Conservation (phyloP, 805 yeast genomes). For the Cyberlindnera petersonii region DNA sequence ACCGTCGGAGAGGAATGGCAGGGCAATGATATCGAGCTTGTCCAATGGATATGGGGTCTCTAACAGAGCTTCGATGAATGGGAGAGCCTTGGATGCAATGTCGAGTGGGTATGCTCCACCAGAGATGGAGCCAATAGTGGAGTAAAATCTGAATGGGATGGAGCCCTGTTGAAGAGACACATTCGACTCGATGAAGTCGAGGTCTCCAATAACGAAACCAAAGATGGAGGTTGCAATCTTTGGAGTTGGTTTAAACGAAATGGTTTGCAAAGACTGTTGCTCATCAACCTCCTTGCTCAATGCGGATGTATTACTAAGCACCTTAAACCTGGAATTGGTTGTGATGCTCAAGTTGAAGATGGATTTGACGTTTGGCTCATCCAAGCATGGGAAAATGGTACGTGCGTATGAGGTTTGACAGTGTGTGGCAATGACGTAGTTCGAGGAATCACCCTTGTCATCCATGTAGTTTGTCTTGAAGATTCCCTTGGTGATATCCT, state of each 20-base stretch:
- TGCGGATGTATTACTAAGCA: slow-evolving; percentile 47
- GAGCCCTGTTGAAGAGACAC: slow-evolving; percentile 27
- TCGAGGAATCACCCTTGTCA: slow-evolving; percentile 44
- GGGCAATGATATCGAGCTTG: slow-evolving; percentile 62
- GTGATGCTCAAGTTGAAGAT: slow-evolving; percentile 46
- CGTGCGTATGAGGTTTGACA: slow-evolving; percentile 66
- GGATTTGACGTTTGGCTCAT: slow-evolving; percentile 56
- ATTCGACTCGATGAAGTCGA: slow-evolving; percentile 45
- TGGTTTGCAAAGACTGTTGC: slow-evolving; percentile 26
- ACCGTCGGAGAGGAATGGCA: slow-evolving; percentile 71
- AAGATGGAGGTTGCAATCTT: slow-evolving; percentile 60
- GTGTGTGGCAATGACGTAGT: slow-evolving; percentile 62
- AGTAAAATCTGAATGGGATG: slow-evolving; percentile 50
- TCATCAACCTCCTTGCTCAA: slow-evolving; percentile 28
- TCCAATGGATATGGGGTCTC: slow-evolving; percentile 49
- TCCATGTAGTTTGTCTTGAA: slow-evolving; percentile 65
- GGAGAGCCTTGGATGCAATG: slow-evolving; percentile 44
- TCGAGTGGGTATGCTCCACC: slow-evolving; percentile 49
- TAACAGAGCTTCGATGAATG: slow-evolving; percentile 43
- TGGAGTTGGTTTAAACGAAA: slow-evolving; percentile 50
- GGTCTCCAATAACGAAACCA: slow-evolving; percentile 66
- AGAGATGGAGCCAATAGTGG: slow-evolving; percentile 48
- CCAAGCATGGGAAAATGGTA: slow-evolving; percentile 63
- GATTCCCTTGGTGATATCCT: slow-evolving; percentile 59
- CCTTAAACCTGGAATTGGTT: slow-evolving; percentile 43